A percentile compares a stretch with the other conserved stretches of the same genome.
These are phyloP conservation scores for Rhododendron ferrugineum DNA, from an alignment of 148 eudicot species.

Conservation along the genomic window DNA sequence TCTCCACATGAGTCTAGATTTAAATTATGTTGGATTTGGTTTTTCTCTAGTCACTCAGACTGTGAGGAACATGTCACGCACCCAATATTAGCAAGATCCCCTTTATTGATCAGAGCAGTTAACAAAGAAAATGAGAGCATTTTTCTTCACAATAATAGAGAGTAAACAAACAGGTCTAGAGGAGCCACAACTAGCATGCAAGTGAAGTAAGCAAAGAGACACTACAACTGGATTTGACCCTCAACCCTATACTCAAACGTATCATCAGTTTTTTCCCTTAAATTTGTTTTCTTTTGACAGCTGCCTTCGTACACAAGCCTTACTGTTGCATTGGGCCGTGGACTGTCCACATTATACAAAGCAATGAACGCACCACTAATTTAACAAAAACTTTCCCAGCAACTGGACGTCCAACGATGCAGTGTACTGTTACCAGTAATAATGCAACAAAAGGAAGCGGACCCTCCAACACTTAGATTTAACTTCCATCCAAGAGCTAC, in stretches of 20 bases:
- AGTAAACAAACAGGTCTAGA: neutral
- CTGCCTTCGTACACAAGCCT: neutral
- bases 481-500: neutral
- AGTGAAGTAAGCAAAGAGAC: neutral
- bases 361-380: neutral
- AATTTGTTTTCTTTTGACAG: neutral
- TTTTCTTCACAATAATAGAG: neutral
- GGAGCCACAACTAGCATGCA: neutral
- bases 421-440: neutral
- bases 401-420: neutral
- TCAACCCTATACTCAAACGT: neutral
- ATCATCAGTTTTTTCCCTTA: neutral
- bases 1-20: neutral
- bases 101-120: neutral
- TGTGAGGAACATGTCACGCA: too few relatives aligned
- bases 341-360: neutral
- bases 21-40: neutral
- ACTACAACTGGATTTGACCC: neutral
- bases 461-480: neutral
- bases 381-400: neutral
- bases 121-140: neutral
- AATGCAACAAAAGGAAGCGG: neutral
- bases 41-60: neutral
- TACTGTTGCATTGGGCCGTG: neutral
- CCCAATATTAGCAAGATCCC: neutral